Base-by-base conservation (phyloP, 805 yeast species). In the Spathaspora passalidarum region DNA sequence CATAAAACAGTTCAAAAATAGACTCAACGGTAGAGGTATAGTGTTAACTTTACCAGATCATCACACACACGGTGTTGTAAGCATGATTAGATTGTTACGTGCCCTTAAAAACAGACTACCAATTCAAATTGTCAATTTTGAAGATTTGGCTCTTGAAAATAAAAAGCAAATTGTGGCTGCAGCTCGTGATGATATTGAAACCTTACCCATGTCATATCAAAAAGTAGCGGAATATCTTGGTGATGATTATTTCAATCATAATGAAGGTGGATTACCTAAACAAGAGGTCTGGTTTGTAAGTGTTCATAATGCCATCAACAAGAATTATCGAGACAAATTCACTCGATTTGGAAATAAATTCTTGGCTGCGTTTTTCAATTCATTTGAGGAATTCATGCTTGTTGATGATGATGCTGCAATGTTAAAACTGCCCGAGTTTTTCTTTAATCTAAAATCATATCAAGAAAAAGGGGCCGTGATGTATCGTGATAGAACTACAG, bases 341-440 rank as follows among this genome's bases (percentile, higher is more conserved):
- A 49, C 56, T 3, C 60, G 65, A 10, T 70, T 61, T 44, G 56
- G 62, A 21, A 68, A 62, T 51, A 69, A 69, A 48, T 37, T 70
- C 1, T 46, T 68, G 18, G 69, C 73, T 1, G 51, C 67, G n/a
- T 40, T 68, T 10, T 65, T 65, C 48, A 57, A 54, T 22, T 59
- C 73, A 1, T 69, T 69, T 42, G 53, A 57, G 21, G 71, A 66
- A 36, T 56, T 62, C 2, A 49, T 71, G 7, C 50, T 71, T 13
- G 35, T 70, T 32, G 76, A 71, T 50, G 73, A 73, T 18, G 76
- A 71, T 49, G 49, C 66, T 1, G 72, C 65, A 4, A 65, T 70
- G 2, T 49, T 71, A 32, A 50, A 65, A 34, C 44, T 52, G 48
- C 48, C 66, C 48, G 46, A 45, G 20, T 49, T 45, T 5, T 50